Conservation (phyloP, 345 rosid species). For the Punica granatum region DNA sequence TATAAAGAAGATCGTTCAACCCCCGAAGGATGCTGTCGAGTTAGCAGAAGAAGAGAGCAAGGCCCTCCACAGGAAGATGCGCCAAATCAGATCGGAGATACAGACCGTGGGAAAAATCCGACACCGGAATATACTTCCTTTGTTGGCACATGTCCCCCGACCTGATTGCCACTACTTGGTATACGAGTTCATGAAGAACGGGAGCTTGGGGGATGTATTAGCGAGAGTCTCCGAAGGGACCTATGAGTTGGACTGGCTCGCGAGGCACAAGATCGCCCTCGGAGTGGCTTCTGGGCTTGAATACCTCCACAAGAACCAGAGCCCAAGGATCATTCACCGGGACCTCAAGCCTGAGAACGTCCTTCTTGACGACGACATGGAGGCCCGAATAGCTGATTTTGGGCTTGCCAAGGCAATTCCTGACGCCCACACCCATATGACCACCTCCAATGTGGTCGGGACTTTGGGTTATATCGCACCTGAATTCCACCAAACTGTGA, state of each 20-base stretch:
- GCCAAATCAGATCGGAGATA: slow-evolving; percentile 78
- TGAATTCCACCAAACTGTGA: slow-evolving; percentile 75
- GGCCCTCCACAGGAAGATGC: slow-evolving; percentile 59
- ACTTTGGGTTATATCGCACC: slow-evolving; percentile 91
- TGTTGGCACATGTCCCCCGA: slow-evolving; percentile 68
- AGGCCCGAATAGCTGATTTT: slow-evolving; percentile 84
- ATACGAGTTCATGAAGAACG: slow-evolving; percentile 90
- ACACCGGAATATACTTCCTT: slow-evolving; percentile 70
- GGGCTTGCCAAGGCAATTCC: slow-evolving; percentile 83
- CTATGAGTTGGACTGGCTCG: slow-evolving; percentile 54
- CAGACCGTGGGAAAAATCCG: slow-evolving; percentile 74
- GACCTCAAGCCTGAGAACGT: slow-evolving; percentile 88
- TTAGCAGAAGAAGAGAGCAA: slow-evolving; percentile 63
- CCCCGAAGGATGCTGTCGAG: slow-evolving; percentile 60
- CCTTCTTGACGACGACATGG: slow-evolving; percentile 87
- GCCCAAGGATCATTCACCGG: slow-evolving; percentile 67
- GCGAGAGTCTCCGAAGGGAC: slow-evolving; percentile 34
- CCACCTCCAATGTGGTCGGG: slow-evolving; percentile 64
- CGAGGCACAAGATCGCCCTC: slow-evolving; percentile 59
- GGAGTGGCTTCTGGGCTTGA: slow-evolving; percentile 87
- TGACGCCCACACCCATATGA: slow-evolving; percentile 55
- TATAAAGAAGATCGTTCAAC: slow-evolving; percentile 67
- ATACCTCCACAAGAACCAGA: slow-evolving; percentile 70
- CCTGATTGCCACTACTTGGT: slow-evolving; percentile 76
- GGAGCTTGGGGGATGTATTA: slow-evolving; percentile 65